phyloP scores from a whole-genome alignment of 192 early-diverging fungal species.

The Phycomyces nitens region DNA sequence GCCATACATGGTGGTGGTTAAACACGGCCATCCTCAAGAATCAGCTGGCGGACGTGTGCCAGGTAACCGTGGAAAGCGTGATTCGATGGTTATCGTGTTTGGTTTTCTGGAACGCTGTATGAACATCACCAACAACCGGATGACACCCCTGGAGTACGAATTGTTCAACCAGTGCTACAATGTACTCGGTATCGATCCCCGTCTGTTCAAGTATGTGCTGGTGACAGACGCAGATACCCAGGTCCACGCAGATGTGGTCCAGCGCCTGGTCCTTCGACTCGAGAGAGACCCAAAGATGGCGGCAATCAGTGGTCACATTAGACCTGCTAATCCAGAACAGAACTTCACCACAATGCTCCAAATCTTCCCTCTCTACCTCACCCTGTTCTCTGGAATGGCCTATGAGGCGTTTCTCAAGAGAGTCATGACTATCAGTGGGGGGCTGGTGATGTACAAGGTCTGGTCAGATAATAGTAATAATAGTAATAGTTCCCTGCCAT shows the following conservation, averaged over 20 bases:
- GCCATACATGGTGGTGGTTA: conserved; percentile 60
- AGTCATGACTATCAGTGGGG: conserved; percentile 58
- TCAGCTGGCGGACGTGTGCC: conserved; percentile 14
- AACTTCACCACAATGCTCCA: conserved; percentile 63
- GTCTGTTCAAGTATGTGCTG: conserved; percentile 59
- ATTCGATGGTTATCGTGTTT: conserved; percentile 83
- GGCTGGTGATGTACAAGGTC: conserved; percentile 65
- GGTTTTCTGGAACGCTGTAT: conserved; percentile 75
- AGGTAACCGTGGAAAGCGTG: conserved; percentile 81
- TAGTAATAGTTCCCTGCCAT: neutral
- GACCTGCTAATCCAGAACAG: conserved; percentile 59
- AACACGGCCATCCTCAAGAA: conserved; percentile 53
- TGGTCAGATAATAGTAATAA: conserved; percentile 41
- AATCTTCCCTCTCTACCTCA: conserved; percentile 64
- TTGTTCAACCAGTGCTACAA: conserved; percentile 62
- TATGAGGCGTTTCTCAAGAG: conserved; percentile 60
- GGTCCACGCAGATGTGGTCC: conserved; percentile 51
- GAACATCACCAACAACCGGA: conserved; percentile 51
- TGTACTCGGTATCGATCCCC: conserved; percentile 59
- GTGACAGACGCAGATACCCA: conserved; percentile 68
- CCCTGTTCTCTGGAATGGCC: conserved; percentile 56
- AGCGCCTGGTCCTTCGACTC: conserved; percentile 50
- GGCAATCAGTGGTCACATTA: conserved; percentile 63
- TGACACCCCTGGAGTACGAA: conserved; percentile 66
- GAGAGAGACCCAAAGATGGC: conserved; percentile 53